A percentile compares a stretch with the other conserved stretches of the same genome.
Evolutionary conservation across 306 rosid genomes (phyloP).

Genomic region (Sindora glabra): DNA sequence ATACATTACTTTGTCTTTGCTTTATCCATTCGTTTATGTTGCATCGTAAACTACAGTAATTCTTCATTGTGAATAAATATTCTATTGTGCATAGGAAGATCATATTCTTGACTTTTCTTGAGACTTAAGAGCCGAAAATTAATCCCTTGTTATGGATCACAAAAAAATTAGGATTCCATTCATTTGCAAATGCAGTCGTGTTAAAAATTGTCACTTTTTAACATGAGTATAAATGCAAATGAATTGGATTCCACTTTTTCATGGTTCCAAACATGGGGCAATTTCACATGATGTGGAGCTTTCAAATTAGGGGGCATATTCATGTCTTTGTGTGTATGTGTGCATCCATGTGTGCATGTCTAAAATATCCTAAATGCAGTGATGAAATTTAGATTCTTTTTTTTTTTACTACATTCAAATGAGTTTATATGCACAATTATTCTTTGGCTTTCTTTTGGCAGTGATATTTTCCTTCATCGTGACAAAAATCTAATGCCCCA

Average conservation of each 20-base stretch:
- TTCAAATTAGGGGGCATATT: not conserved
- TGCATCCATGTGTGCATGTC: not conserved
- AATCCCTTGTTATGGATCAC: too few species aligned
- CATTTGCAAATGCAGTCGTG: too few species aligned
- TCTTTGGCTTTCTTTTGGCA: conserved; percentile 53
- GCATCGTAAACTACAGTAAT: too few species aligned
- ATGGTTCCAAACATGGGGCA: too few species aligned
- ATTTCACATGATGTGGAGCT: not conserved
- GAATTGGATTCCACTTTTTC: too few species aligned
- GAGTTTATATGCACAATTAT: conserved; percentile 28
- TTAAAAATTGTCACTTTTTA: too few species aligned
- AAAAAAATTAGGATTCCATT: too few species aligned
- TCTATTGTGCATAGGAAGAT: too few species aligned
- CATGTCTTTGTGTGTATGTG: not conserved
- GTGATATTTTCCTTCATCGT: conserved; percentile 88
- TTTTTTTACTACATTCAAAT: conserved; percentile 5
- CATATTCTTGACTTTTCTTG: too few species aligned
- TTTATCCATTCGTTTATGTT: not conserved
- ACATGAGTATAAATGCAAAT: too few species aligned
- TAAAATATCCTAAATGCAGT: not conserved
- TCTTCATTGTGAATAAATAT: too few species aligned
- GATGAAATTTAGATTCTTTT: not conserved
- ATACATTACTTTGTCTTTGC: not conserved
- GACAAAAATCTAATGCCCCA: conserved; percentile 84
- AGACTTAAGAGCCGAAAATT: too few species aligned